Evolutionary conservation across 163 green algal species (phyloP).

Genomic region (Coccomyxa subellipsoidea): DNA sequence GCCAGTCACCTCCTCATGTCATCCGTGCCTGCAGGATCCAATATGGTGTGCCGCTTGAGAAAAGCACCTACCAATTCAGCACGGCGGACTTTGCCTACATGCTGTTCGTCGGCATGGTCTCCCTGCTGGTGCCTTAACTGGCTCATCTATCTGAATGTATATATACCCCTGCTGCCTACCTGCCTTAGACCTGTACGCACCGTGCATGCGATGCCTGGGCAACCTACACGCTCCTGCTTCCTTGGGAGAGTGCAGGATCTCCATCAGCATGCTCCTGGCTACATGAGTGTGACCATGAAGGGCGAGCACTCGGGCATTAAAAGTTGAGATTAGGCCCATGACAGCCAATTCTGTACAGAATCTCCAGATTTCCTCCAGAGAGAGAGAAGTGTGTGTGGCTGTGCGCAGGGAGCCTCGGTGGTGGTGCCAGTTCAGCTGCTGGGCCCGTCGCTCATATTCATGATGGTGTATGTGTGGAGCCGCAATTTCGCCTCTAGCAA

Average conservation of each 20-base stretch:
- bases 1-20: background rate
- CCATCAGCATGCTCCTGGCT: too few relatives aligned
- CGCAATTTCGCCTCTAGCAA: constrained; percentile 37
- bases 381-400: background rate
- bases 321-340: too few relatives aligned
- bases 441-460: constrained; percentile 53
- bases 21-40: constrained; percentile 23
- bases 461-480: constrained; percentile 71
- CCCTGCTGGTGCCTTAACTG: constrained; percentile 19
- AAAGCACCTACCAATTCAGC: constrained; percentile 36
- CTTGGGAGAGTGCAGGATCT: too few relatives aligned
- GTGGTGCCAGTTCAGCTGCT: constrained; percentile 19
- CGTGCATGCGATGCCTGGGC: background rate
- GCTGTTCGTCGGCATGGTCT: constrained; percentile 27
- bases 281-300: too few relatives aligned
- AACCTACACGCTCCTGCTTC: too few relatives aligned
- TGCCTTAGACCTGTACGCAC: background rate
- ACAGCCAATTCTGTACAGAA: too few relatives aligned
- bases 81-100: constrained; percentile 39
- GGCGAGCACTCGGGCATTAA: too few relatives aligned
- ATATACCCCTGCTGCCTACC: too few relatives aligned
- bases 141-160: too few relatives aligned
- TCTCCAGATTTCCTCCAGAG: background rate
- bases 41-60: constrained; percentile 43
- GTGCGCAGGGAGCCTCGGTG: background rate